phyloP scores from a whole-genome alignment of 2,329 filamentous ascomycete genomes.

The Lasiodiplodia citricola region DNA sequence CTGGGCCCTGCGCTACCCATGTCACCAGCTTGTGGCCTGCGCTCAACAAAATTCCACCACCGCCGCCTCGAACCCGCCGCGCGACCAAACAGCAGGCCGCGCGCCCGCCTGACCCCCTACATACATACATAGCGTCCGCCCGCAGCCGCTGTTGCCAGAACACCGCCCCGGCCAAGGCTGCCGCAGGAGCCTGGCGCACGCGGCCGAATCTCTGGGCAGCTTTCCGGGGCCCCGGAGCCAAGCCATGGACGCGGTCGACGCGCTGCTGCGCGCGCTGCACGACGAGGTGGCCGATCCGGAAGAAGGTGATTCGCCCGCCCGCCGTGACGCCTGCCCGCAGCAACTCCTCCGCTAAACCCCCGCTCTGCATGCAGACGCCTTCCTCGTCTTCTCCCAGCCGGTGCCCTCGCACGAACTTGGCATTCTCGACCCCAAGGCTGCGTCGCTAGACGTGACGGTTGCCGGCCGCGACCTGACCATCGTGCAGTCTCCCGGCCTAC shows the following conservation, averaged over 20 bases:
- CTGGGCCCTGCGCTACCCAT: background rate
- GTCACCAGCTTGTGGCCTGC: background rate
- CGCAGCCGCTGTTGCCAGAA: background rate
- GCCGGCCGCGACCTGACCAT: slow-evolving; percentile 74
- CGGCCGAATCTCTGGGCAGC: background rate
- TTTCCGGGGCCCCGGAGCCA: slow-evolving; percentile 11
- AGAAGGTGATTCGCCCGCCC: slow-evolving; percentile 57
- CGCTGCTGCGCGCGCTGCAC: slow-evolving; percentile 51
- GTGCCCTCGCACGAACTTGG: slow-evolving; percentile 68
- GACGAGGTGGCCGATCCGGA: slow-evolving; percentile 61
- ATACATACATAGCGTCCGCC: background rate
- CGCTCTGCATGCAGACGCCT: slow-evolving; percentile 73
- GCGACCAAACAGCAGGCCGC: background rate
- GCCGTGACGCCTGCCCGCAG: background rate
- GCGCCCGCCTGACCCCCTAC: slow-evolving; percentile 9
- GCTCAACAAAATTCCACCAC: slow-evolving; percentile 19
- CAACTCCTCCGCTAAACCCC: slow-evolving; percentile 16
- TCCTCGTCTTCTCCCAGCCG: slow-evolving; percentile 79
- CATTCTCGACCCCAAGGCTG: slow-evolving; percentile 24
- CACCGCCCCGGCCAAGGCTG: slow-evolving; percentile 20
- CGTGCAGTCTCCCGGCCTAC: slow-evolving; percentile 80
- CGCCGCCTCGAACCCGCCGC: background rate
- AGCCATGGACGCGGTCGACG: slow-evolving; percentile 15
- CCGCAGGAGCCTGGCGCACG: background rate
- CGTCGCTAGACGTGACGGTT: slow-evolving; percentile 59